These are phyloP conservation scores for Mesostigma viride DNA, from an alignment of 139 green algal genomes.

Conservation along the genomic window DNA sequence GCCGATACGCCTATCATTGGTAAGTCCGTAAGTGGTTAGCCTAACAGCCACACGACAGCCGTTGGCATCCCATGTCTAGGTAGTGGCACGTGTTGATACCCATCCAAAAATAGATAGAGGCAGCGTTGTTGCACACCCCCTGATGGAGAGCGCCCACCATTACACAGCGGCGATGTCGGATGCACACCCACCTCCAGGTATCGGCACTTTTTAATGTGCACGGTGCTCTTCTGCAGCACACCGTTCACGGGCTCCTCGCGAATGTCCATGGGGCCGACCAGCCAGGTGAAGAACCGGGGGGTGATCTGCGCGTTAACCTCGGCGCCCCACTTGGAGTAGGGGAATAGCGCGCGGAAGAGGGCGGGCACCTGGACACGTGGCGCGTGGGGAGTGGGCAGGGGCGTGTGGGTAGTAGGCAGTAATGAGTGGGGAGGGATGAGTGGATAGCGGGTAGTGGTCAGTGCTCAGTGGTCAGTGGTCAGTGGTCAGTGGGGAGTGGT, in stretches of 20 bases:
- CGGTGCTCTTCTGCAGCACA: conserved; percentile 29
- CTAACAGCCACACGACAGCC: too few species aligned
- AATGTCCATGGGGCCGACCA: conserved; percentile 47
- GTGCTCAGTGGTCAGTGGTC: too few species aligned
- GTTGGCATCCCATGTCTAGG: too few species aligned
- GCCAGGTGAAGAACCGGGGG: conserved; percentile 57
- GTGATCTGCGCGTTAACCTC: conserved; percentile 65
- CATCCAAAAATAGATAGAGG: too few species aligned
- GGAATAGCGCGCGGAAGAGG: conserved; percentile 51
- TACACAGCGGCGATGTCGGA: too few species aligned
- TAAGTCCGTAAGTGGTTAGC: too few species aligned
- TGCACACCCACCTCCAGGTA: conserved; percentile 37
- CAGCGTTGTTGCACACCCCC: too few species aligned
- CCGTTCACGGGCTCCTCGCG: conserved; percentile 2
- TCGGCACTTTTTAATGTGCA: conserved; percentile 56
- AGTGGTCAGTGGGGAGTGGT: too few species aligned
- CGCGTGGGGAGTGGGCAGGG: not conserved
- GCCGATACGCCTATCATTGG: too few species aligned
- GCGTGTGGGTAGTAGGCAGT: not conserved
- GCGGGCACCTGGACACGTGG: not conserved
- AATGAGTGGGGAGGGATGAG: conserved; percentile 20
- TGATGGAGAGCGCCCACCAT: too few species aligned
- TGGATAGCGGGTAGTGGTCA: too few species aligned
- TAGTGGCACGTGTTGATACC: too few species aligned
- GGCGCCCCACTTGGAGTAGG: conserved; percentile 59